These are phyloP conservation scores for Entomophthora muscae DNA, from an alignment of 371 early-diverging fungal species.

Conservation along the genomic window DNA sequence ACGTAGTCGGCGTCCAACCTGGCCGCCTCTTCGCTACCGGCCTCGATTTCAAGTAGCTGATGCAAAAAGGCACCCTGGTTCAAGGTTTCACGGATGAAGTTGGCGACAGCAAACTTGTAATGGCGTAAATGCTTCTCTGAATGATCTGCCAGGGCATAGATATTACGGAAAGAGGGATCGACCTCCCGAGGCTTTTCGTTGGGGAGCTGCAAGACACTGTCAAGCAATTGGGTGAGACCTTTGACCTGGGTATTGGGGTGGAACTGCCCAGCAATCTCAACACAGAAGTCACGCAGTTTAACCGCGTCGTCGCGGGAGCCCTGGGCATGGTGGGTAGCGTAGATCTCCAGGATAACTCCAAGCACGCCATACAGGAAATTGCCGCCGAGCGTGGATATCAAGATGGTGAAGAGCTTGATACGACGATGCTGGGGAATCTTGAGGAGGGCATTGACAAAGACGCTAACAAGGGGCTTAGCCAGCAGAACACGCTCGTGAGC, in stretches of 20 bases:
- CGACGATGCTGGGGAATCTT: slow-evolving; percentile 90
- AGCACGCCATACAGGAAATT: slow-evolving; percentile 53
- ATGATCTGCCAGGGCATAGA: slow-evolving; percentile 30
- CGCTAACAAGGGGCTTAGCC: slow-evolving; percentile 57
- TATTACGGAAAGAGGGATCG: slow-evolving; percentile 4
- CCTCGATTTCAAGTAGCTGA: slow-evolving; percentile 24
- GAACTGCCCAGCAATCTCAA: slow-evolving; percentile 42
- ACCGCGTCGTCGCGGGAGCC: slow-evolving; percentile 32
- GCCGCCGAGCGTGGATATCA: slow-evolving; percentile 66
- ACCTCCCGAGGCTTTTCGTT: slow-evolving; percentile 31
- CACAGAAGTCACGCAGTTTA: slow-evolving; percentile 41
- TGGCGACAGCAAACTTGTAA: slow-evolving; percentile 50
- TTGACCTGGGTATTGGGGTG: slow-evolving; percentile 43
- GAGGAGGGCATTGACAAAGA: slow-evolving; percentile 79
- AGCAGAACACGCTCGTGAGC: slow-evolving; percentile 17
- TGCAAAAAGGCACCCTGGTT: slow-evolving; percentile 29
- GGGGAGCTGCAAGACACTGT: slow-evolving; percentile 37
- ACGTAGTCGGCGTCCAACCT: slow-evolving; percentile 33
- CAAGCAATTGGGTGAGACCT: slow-evolving; percentile 36
- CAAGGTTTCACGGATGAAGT: slow-evolving; percentile 19
- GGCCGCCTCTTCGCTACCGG: slow-evolving; percentile 17
- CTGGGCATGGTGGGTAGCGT: slow-evolving; percentile 30
- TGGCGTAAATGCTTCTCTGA: slow-evolving; percentile 50
- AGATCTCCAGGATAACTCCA: slow-evolving; percentile 51
- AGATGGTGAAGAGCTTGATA: slow-evolving; percentile 62